Evolutionary conservation across 306 rosid genomes (phyloP).

Genomic region (Acmispon strigosus): DNA sequence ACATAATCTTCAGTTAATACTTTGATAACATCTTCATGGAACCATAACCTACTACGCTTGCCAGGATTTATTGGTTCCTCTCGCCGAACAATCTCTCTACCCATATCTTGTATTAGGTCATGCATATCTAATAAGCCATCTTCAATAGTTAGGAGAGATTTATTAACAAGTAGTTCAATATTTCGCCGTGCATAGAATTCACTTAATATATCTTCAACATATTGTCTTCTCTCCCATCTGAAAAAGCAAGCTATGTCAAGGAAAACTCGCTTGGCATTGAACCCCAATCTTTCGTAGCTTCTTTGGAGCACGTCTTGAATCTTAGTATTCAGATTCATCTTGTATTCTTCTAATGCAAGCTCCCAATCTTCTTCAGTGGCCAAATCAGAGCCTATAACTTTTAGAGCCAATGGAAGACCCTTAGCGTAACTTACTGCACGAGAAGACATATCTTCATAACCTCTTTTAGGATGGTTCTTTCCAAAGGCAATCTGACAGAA

Average conservation of each 20-base stretch:
- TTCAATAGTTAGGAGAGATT: background rate
- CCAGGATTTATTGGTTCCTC: background rate
- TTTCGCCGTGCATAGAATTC: background rate
- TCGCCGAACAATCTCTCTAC: background rate
- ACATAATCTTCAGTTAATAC: background rate
- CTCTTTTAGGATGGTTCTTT: background rate
- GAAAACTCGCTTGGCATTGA: background rate
- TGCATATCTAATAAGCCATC: background rate
- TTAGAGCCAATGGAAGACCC: background rate
- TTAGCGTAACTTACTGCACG: background rate
- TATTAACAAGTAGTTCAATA: background rate
- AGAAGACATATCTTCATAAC: background rate
- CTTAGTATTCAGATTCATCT: background rate
- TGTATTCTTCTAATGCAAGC: background rate
- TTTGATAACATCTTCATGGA: background rate
- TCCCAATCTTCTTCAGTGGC: background rate
- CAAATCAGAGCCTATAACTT: background rate
- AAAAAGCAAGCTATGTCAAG: constrained; percentile 14
- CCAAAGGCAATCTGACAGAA: constrained; percentile 4
- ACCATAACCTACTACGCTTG: constrained; percentile 12
- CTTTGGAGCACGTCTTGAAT: background rate
- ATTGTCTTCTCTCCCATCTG: background rate
- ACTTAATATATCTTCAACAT: background rate
- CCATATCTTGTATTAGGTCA: constrained; percentile 18
- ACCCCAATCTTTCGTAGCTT: background rate